Base-by-base conservation (phyloP, 1,284 basidiomycete genomes). In the Marasmius tenuissimus region DNA sequence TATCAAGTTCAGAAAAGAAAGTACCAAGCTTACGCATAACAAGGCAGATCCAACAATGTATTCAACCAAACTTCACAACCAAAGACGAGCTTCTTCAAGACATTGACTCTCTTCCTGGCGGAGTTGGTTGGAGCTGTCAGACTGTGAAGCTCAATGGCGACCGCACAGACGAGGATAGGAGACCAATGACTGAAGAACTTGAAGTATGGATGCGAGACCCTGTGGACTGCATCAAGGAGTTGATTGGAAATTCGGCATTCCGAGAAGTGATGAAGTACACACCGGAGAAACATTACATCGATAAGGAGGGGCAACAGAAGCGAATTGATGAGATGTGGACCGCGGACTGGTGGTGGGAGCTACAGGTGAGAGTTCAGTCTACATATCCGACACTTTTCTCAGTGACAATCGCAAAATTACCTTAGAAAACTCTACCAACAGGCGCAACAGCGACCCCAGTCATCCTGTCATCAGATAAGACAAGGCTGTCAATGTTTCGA, bases 391-490 rank as follows among this genome's bases (percentile, higher is more conserved):
- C n/a, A n/a, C n/a, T n/a, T n/a, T n/a, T n/a, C n/a, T n/a, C n/a
- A n/a, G n/a, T n/a, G n/a, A n/a, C 52, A 40, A 40, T 34, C n/a
- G 14, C 51, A 8, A 39, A 49, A 48, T 18, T 27, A 16, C 48
- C 33, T n/a, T n/a, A 64, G 59, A 58, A 64, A 55, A 45, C 33
- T 22, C 38, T 66, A 48, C 60, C 63, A 1, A 10, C 33, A 86
- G 80, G 47, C 88, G 72, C 0, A 85, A 92, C 64, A 82, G 76
- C 58, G 81, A 73, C 68, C 86, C 89, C 73, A 88, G 90, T 64
- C 85, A 75, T 77, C 39, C 58, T 75, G 3, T 62, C 71, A 1
- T 72, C 73, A 0, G 73, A 76, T 57, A 76, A 75, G 57, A 76
- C 72, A 3, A 64, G 67, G 10, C 69, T 76, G 54, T 69, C 73